Conservation (phyloP, 352 stramenopile species). For the Saprolegnia diclina region DNA sequence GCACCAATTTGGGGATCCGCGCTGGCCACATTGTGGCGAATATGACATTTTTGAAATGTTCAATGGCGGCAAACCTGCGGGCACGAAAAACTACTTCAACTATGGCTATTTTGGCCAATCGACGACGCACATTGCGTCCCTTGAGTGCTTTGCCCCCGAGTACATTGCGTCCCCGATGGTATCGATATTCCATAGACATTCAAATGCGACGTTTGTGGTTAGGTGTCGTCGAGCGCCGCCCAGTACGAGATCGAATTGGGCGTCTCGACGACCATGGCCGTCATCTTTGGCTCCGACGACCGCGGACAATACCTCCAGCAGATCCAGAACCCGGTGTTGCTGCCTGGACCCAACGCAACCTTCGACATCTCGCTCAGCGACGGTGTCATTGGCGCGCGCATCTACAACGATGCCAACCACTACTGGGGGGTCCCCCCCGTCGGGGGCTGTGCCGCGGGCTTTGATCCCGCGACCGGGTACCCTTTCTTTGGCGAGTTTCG, state of each 20-base stretch:
- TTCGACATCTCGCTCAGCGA: conserved; percentile 50
- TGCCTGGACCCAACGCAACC: conserved; percentile 49
- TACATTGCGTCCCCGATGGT: conserved; percentile 36
- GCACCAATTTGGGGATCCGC: conserved; percentile 53
- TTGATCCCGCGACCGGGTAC: conserved; percentile 59
- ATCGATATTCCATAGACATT: not conserved
- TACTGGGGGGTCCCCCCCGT: conserved; percentile 58
- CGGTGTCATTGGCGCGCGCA: conserved; percentile 49
- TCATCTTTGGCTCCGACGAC: conserved; percentile 52
- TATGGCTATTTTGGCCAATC: conserved; percentile 54
- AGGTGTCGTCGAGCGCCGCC: conserved; percentile 32
- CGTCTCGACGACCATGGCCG: conserved; percentile 54
- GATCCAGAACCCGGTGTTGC: conserved; percentile 63
- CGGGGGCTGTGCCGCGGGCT: conserved; percentile 42
- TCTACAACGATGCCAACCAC: conserved; percentile 68
- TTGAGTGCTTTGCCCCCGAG: conserved; percentile 53
- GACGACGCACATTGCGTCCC: conserved; percentile 66
- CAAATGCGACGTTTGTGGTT: not conserved
- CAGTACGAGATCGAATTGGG: conserved; percentile 63
- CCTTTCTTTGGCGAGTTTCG: conserved; percentile 75
- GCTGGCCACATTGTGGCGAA: conserved; percentile 72
- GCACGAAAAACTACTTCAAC: conserved; percentile 55
- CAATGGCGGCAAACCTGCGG: conserved; percentile 5
- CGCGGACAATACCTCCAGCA: conserved; percentile 64
- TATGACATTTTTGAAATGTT: conserved; percentile 84